Evolutionary conservation across 805 yeast genomes (phyloP), one percentile per base, ranked within the genome.

Genomic region (Kurtzmaniella fragi): DNA sequence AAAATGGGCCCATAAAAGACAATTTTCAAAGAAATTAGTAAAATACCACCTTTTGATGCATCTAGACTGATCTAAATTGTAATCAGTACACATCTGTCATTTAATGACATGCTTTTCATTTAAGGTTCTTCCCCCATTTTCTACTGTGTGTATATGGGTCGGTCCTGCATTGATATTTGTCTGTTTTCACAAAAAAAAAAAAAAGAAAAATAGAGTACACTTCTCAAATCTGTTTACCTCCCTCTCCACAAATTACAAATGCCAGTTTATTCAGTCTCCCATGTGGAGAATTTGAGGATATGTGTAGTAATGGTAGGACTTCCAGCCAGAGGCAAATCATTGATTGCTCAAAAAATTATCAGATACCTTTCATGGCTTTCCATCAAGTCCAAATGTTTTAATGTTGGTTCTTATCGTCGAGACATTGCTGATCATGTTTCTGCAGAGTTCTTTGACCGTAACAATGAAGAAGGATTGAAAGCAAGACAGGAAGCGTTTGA

Each of bases 361-460:
- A 75, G 98, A 34, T 93, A 91, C 56, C 71, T 93, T 39, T 80
- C 89, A 27, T 93, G 99, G 99, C 72, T 91, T 30, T 84, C 95
- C 2, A 84, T 93, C 41, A 78, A 77, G 43, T 86, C 96, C 20
- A 82, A 81, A 56, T 83, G 89, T 41, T 93, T 93, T 66, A 89
- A 88, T 55, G 95, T 91, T 14, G 96, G 98, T 10, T 72, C 73
- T 29, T 90, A 87, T 59, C 75, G 98, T 46, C 77, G 96, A 34
- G 67, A 76, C 34, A 45, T 67, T 31, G 68, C 62, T 12, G 73
- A 78, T 3, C 78, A 75, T 41, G 81, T 89, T 4, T 64, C 73
- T n/a, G 90, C 95, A 2, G 84, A 80, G 14, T 87, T 89, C 53
- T 88, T 87, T 53, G 82, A 82, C 48, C 75, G 80, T 4, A 63